Evolutionary conservation across 2,329 filamentous ascomycete species (phyloP).

Genomic region (Paecilomyces dactylethromorphus): DNA sequence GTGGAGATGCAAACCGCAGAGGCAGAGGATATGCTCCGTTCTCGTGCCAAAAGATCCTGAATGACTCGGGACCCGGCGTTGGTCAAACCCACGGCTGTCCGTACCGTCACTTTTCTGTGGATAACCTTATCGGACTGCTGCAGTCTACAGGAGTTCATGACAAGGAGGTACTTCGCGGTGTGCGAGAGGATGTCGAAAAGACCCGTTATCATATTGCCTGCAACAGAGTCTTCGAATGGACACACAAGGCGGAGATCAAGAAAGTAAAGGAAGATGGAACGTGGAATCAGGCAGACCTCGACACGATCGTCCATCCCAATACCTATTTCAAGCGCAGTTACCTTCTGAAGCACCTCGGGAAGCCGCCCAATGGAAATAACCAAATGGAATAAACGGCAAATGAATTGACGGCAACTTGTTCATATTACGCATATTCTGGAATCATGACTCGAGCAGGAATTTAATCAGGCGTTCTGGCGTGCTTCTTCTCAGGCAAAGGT

Average conservation of each 20-base stretch:
- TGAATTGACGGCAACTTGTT: slow-evolving; percentile 8
- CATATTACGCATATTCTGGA: slow-evolving; percentile 5
- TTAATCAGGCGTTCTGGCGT: background rate
- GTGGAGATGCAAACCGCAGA: slow-evolving; percentile 80
- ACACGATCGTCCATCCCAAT: slow-evolving; percentile 96
- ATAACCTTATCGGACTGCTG: slow-evolving; percentile 73
- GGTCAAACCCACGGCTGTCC: slow-evolving; percentile 95
- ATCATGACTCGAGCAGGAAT: background rate
- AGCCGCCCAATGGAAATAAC: slow-evolving; percentile 45
- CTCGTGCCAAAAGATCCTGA: slow-evolving; percentile 91
- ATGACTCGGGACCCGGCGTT: slow-evolving; percentile 75
- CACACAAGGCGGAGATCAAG: slow-evolving; percentile 73
- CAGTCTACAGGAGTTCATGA: slow-evolving; percentile 76
- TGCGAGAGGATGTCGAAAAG: slow-evolving; percentile 83
- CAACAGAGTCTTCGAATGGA: slow-evolving; percentile 86
- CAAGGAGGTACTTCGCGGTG: slow-evolving; percentile 66
- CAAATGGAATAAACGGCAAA: slow-evolving; percentile 43
- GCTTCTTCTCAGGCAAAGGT: background rate
- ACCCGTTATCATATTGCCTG: slow-evolving; percentile 92
- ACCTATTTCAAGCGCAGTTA: slow-evolving; percentile 97
- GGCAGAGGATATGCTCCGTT: slow-evolving; percentile 85
- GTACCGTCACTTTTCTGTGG: slow-evolving; percentile 82
- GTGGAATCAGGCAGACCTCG: slow-evolving; percentile 68
- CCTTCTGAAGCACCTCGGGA: slow-evolving; percentile 71
- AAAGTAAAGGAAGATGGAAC: slow-evolving; percentile 67